Conservation (phyloP, 768 basidiomycete genomes). For the Kwoniella botswanensis region DNA sequence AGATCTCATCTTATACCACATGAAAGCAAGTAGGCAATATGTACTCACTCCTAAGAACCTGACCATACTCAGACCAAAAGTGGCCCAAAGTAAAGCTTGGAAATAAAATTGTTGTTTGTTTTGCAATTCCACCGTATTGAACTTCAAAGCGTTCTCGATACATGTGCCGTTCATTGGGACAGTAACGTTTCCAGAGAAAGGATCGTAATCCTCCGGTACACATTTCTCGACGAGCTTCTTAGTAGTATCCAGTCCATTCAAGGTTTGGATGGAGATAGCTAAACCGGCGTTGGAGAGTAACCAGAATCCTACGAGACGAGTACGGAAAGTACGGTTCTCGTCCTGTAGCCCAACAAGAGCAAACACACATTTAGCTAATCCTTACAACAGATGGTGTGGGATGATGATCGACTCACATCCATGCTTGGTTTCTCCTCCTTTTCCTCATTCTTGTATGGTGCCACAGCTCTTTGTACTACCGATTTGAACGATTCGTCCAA, state of each 20-base stretch:
- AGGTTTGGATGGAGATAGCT: constrained; percentile 49
- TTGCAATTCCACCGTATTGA: constrained; percentile 36
- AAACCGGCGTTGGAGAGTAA: constrained; percentile 55
- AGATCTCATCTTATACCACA: too few species aligned
- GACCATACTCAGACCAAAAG: constrained; percentile 47
- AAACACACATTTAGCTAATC: too few species aligned
- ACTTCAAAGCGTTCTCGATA: constrained; percentile 40
- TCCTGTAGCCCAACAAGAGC: constrained; percentile 31
- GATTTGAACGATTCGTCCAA: constrained; percentile 90
- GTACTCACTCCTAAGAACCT: constrained; percentile 52
- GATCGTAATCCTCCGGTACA: constrained; percentile 32
- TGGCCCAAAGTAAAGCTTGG: constrained; percentile 50
- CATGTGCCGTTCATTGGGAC: constrained; percentile 49
- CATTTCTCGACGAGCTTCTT: constrained; percentile 42
- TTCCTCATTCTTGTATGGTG: constrained; percentile 35
- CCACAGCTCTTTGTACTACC: constrained; percentile 63
- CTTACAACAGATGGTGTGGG: background rate
- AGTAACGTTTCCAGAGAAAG: constrained; percentile 33
- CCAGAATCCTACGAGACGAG: constrained; percentile 54
- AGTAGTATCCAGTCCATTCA: constrained; percentile 54
- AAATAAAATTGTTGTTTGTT: constrained; percentile 53
- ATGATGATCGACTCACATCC: constrained; percentile 43
- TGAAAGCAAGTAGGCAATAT: background rate
- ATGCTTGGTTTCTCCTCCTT: constrained; percentile 41
- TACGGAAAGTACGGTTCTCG: constrained; percentile 54